Evolutionary conservation across 129 eudicot species (phyloP).

Genomic region (Saposhnikovia divaricata): DNA sequence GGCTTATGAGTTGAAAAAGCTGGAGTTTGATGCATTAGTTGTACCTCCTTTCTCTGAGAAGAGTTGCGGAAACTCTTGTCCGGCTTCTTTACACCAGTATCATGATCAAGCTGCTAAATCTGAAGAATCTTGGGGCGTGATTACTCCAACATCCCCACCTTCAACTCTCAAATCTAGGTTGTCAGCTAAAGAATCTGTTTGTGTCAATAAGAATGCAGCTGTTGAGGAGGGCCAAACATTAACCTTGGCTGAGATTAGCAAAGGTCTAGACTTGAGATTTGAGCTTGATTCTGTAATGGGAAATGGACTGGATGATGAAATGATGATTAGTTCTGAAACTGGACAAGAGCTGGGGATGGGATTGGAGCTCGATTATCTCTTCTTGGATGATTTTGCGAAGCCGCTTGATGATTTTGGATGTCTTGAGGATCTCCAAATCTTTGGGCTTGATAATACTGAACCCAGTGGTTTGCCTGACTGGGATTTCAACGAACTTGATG

Average conservation of each 20-base stretch:
- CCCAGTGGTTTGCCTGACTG: constrained; percentile 48
- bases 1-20: constrained; percentile 46
- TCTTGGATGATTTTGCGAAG: constrained; percentile 23
- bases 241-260: constrained; percentile 33
- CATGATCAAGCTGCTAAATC: constrained; percentile 22
- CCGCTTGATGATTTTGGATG: constrained; percentile 39
- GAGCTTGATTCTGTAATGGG: constrained; percentile 19
- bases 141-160: constrained; percentile 47
- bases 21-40: constrained; percentile 47
- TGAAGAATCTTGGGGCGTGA: constrained; percentile 34
- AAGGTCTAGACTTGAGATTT: constrained; percentile 21
- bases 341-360: constrained; percentile 29
- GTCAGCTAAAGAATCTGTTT: constrained; percentile 10
- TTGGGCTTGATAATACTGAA: constrained; percentile 41
- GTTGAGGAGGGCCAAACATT: constrained; percentile 8
- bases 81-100: constrained; percentile 19
- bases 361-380: constrained; percentile 36
- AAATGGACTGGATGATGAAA: constrained; percentile 20
- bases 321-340: constrained; percentile 17
- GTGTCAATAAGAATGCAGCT: background rate
- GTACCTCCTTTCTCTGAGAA: constrained; percentile 10
- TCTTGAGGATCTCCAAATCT: constrained; percentile 50
- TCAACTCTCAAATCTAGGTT: constrained; percentile 40
- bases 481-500: constrained; percentile 57
- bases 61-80: constrained; percentile 14